Conservation (phyloP, 2,329 filamentous ascomycete species). For the Nemania bipapillata region DNA sequence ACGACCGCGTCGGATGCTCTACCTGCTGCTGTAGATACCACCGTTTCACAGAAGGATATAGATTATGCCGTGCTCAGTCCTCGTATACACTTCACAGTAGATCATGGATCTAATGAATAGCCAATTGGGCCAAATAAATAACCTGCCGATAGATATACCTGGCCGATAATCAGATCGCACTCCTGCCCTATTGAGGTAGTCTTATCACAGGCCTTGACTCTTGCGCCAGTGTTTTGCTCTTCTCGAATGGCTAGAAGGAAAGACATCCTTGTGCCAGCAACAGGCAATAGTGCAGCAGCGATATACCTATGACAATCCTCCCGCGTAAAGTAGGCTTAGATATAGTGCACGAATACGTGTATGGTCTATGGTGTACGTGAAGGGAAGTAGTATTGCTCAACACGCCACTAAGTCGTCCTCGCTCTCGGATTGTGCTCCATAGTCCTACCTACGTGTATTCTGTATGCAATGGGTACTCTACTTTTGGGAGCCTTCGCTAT, state of each 20-base stretch:
- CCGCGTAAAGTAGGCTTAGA: neutral
- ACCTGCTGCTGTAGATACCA: neutral
- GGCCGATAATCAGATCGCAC: constrained; percentile 12
- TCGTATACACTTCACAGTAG: constrained; percentile 1
- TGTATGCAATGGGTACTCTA: no score
- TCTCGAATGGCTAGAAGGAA: constrained; percentile 4
- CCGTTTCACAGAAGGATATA: constrained; percentile 21
- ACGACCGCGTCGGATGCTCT: constrained; percentile 13
- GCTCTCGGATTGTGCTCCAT: neutral
- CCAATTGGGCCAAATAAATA: constrained; percentile 1
- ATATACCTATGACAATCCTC: neutral
- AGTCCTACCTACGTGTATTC: neutral
- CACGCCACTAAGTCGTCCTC: neutral
- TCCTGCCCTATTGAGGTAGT: constrained; percentile 30
- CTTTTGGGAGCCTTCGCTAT: neutral
- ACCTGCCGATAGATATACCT: neutral
- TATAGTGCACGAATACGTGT: no score
- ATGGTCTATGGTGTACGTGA: neutral
- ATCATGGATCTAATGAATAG: constrained; percentile 3
- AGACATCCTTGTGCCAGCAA: constrained; percentile 11
- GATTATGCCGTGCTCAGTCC: constrained; percentile 9
- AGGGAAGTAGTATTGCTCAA: neutral
- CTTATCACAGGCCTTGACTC: constrained; percentile 20
- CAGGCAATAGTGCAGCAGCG: neutral
- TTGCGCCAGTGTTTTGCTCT: constrained; percentile 1